Evolutionary conservation across 768 basidiomycete species (phyloP), one percentile per base, ranked within the genome.

Genomic region (Pulveroboletus sp.): DNA sequence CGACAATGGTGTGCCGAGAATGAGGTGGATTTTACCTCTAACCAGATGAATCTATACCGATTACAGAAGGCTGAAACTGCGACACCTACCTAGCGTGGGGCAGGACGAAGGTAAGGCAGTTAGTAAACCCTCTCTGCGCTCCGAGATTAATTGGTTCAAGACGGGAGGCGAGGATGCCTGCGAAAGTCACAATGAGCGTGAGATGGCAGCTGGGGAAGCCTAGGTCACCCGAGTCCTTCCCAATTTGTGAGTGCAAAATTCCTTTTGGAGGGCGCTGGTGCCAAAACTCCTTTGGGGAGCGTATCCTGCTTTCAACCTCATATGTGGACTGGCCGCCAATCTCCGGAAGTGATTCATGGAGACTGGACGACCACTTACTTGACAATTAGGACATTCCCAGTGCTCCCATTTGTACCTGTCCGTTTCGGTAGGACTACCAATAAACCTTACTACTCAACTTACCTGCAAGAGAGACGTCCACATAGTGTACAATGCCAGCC

Each of bases 391-490:
- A 58, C 89, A 92, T 62, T 86, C 77, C 80, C 86, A 89, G 43
- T 75, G 60, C 60, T 86, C 79, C 88, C 87, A 89, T 65, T 83
- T 84, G 46, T 64, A 82, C 57, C 89, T 90, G 27, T 37, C 39
- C 42, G 17, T 41, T 38, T 32, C 36, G 32, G 57, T 50, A 55
- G 33, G 26, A 27, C 10, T 33, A 39, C 40, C 18, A 3, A 35
- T 14, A 33, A 17, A n/a, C 30, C 49, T 36, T 18, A 21, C 18
- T 24, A 26, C 30, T 15, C 28, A 44, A 39, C 58, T 75, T 51
- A 89, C 88, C 88, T 78, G 70, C 80, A 82, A 8, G 87, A 86
- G 36, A 91, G 66, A 24, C 86, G 77, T 27, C 89, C 89, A 58
- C 89, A 92, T 8, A 63, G 50, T 15, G 47, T 54, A 61, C 89